Percentiles rank a stretch among this genome's conserved stretches.
phyloP scores from a whole-genome alignment of 345 rosid species.

The Arabis alpina region DNA sequence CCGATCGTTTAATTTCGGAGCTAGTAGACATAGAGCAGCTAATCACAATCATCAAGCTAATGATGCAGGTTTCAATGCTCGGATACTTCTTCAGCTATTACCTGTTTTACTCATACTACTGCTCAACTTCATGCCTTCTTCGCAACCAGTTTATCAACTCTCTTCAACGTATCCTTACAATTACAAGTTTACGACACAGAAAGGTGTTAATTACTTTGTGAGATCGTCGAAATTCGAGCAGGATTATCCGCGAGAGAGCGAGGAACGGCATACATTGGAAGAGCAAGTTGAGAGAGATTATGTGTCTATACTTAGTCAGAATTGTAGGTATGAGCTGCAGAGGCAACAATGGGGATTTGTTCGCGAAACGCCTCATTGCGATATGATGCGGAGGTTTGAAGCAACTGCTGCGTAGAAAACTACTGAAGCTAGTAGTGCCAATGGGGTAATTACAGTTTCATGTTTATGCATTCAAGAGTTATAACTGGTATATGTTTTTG shows the following conservation, averaged over 20 bases:
- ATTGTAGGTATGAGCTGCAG: slow-evolving; percentile 85
- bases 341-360: slow-evolving; percentile 90
- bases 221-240: slow-evolving; percentile 77
- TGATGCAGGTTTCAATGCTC: slow-evolving; percentile 59
- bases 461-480: slow-evolving; percentile 5
- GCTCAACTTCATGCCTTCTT: slow-evolving; percentile 75
- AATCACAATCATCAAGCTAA: slow-evolving; percentile 54
- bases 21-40: slow-evolving; percentile 62
- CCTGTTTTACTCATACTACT: slow-evolving; percentile 78
- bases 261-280: slow-evolving; percentile 58
- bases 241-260: slow-evolving; percentile 62
- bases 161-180: slow-evolving; percentile 78
- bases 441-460: slow-evolving; percentile 25
- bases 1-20: slow-evolving; percentile 68
- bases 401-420: slow-evolving; percentile 40
- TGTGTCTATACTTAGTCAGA: slow-evolving; percentile 64
- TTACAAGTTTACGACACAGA: slow-evolving; percentile 67
- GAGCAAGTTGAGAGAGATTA: slow-evolving; percentile 78
- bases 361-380: slow-evolving; percentile 84
- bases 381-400: slow-evolving; percentile 64
- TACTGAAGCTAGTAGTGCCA: neutral
- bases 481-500: slow-evolving; percentile 33
- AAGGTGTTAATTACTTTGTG: slow-evolving; percentile 83
- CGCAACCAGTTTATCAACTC: slow-evolving; percentile 69
- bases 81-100: slow-evolving; percentile 72